Conservation (phyloP, 768 basidiomycete species). For the Leccinellum luteum region DNA sequence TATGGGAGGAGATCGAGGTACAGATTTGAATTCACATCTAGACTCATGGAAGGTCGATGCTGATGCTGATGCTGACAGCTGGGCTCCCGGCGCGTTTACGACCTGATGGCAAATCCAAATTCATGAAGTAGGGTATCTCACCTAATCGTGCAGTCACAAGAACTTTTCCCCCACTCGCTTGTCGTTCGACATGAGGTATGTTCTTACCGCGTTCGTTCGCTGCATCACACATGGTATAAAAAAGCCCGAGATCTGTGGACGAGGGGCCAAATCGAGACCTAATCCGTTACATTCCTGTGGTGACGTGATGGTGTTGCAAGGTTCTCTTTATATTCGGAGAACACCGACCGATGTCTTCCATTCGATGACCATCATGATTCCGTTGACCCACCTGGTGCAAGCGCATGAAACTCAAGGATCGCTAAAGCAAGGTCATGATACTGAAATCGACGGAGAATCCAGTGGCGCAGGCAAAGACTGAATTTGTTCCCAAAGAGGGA, state of each 20-base stretch:
- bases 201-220: not conserved
- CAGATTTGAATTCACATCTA: not conserved
- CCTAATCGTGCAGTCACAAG: slow-evolving; percentile 4
- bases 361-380: not conserved
- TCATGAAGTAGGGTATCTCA: not conserved
- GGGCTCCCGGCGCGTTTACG: not conserved
- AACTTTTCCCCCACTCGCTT: not conserved
- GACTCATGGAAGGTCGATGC: slow-evolving; percentile 4
- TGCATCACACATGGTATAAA: not conserved
- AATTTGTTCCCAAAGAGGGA: not conserved
- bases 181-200: slow-evolving; percentile 3
- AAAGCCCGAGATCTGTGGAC: slow-evolving; percentile 3
- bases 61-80: slow-evolving; percentile 3
- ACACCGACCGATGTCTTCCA: slow-evolving; percentile 4
- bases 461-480: not conserved
- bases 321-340: not conserved
- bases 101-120: not conserved
- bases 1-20: slow-evolving; percentile 1
- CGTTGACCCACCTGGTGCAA: not conserved
- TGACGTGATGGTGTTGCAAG: not conserved
- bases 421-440: not conserved
- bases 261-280: not conserved
- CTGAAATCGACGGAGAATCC: slow-evolving; percentile 5
- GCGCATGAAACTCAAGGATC: not conserved
- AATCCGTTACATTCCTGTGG: not conserved